Percentiles rank a stretch among this genome's conserved stretches.
Conservation (phyloP, 352 stramenopile genomes). For the Pythium guiyangense region DNA sequence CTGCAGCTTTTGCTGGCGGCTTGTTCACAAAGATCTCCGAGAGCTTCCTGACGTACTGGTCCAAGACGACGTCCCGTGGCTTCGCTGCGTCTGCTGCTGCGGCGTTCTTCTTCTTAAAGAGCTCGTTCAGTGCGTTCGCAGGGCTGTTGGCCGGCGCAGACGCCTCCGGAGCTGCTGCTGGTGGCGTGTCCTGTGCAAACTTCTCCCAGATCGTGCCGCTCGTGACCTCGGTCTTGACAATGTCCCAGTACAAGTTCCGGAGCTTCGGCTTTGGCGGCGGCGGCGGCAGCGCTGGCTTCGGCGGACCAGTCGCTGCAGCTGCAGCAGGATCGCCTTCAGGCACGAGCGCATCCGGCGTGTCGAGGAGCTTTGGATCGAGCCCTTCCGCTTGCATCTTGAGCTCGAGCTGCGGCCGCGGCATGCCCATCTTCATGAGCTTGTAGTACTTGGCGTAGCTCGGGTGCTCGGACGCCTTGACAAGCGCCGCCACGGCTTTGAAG, state of each 20-base stretch:
- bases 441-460: constrained; percentile 93
- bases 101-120: constrained; percentile 18
- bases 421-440: constrained; percentile 89
- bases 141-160: constrained; percentile 17
- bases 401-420: constrained; percentile 86
- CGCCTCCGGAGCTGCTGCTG: constrained; percentile 13
- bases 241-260: constrained; percentile 81
- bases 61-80: constrained; percentile 35
- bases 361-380: constrained; percentile 86
- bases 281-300: constrained; percentile 27
- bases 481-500: constrained; percentile 15
- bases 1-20: constrained; percentile 43
- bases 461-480: constrained; percentile 70
- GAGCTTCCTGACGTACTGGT: constrained; percentile 65
- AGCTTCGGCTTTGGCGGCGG: constrained; percentile 74
- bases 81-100: constrained; percentile 1
- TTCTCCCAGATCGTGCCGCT: constrained; percentile 74
- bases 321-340: constrained; percentile 25
- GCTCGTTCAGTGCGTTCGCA: constrained; percentile 21
- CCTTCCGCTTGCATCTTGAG: constrained; percentile 70
- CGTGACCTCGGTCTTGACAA: constrained; percentile 53
- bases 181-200: constrained; percentile 19
- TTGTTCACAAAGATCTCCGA: constrained; percentile 84
- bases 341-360: constrained; percentile 76
- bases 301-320: constrained; percentile 16